These are phyloP conservation scores for Diddensiella caesifluorescens DNA, from an alignment of 805 yeast genomes.

Conservation along the genomic window DNA sequence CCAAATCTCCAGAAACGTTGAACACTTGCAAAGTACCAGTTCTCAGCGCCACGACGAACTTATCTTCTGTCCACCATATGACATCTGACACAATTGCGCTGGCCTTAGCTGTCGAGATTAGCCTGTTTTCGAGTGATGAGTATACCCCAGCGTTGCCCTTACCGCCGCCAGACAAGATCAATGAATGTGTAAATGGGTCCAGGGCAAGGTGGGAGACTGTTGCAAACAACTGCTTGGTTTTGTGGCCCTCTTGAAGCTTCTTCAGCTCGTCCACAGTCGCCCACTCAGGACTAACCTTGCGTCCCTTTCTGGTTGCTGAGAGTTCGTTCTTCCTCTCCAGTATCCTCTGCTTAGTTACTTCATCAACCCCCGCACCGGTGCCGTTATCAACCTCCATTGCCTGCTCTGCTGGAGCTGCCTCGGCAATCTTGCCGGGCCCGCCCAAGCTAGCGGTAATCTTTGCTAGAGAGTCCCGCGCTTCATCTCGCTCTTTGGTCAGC, in stretches of 20 bases:
- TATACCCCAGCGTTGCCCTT: constrained; percentile 18
- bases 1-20: background rate
- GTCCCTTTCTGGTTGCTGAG: constrained; percentile 13
- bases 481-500: constrained; percentile 70
- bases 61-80: constrained; percentile 11
- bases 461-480: constrained; percentile 59
- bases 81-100: constrained; percentile 17
- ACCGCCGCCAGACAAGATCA: constrained; percentile 21
- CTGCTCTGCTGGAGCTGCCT: constrained; percentile 2
- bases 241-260: constrained; percentile 5
- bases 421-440: constrained; percentile 8
- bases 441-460: constrained; percentile 36
- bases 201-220: constrained; percentile 13
- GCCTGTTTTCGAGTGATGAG: constrained; percentile 6
- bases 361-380: background rate
- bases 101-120: constrained; percentile 9
- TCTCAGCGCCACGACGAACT: constrained; percentile 17
- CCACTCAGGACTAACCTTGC: constrained; percentile 10
- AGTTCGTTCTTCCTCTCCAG: constrained; percentile 13
- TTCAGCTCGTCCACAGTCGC: constrained; percentile 9
- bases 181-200: background rate
- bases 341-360: too few relatives aligned
- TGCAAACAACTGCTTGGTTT: constrained; percentile 21
- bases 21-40: constrained; percentile 17
- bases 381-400: constrained; percentile 6